A percentile compares a stretch with the other conserved stretches of the same genome.
phyloP scores from a whole-genome alignment of 139 green algal species.

The Chlamydomonas schloesseri region DNA sequence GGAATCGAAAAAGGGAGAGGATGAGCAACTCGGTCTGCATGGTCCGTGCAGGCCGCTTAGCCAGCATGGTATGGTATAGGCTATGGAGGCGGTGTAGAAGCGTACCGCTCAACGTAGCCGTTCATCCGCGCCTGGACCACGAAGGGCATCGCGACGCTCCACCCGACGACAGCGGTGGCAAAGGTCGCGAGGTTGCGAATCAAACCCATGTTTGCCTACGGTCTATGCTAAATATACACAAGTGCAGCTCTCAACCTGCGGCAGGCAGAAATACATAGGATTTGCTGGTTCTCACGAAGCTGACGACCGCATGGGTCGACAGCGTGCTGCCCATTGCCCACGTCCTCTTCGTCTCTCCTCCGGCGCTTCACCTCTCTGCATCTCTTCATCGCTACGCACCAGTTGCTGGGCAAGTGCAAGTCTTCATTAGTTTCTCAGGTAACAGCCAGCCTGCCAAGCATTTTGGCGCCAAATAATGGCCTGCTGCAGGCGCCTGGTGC shows the following conservation, averaged over 20 bases:
- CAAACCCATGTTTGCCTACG: constrained; percentile 3
- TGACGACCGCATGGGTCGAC: too few relatives aligned
- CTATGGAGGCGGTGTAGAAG: background rate
- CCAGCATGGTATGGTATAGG: background rate
- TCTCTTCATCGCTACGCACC: too few relatives aligned
- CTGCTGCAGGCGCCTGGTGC: background rate
- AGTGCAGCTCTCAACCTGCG: too few relatives aligned
- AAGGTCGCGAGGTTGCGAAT: constrained; percentile 31
- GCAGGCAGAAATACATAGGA: too few relatives aligned
- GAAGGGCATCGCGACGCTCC: background rate
- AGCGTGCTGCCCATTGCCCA: too few relatives aligned
- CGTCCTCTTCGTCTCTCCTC: too few relatives aligned
- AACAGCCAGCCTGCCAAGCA: too few relatives aligned
- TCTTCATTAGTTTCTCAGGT: too few relatives aligned
- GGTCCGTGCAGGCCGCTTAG: background rate
- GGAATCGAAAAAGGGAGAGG: background rate
- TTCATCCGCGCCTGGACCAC: constrained; percentile 19
- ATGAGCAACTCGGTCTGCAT: background rate
- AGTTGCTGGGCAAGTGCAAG: too few relatives aligned
- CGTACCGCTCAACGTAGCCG: constrained; percentile 23
- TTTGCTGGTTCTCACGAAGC: too few relatives aligned
- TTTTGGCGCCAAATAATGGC: background rate
- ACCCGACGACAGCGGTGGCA: background rate
- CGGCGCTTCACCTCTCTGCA: too few relatives aligned
- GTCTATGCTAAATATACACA: background rate